Conservation (phyloP, 805 yeast genomes). For the Ogataea parapolymorpha region DNA sequence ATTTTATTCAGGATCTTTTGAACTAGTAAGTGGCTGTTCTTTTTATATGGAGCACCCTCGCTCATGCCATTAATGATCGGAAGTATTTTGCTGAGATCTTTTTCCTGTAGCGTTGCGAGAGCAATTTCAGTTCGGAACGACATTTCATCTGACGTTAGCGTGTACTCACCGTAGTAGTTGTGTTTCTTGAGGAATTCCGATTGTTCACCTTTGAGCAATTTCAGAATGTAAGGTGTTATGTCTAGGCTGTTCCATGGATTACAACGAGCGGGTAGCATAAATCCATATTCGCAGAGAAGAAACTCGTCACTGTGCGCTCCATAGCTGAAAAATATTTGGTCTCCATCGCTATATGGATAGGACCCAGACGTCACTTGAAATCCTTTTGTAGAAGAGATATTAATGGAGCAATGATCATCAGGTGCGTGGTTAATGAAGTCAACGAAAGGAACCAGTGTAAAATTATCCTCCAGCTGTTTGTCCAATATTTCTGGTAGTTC, state of each 20-base stretch:
- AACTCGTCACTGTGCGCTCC: slow-evolving; percentile 89
- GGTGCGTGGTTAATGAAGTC: slow-evolving; percentile 78
- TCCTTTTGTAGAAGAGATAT: slow-evolving; percentile 41
- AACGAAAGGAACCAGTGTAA: slow-evolving; percentile 88
- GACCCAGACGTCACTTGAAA: slow-evolving; percentile 47
- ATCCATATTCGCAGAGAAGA: slow-evolving; percentile 84
- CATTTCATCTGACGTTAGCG: slow-evolving; percentile 47
- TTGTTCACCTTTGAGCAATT: slow-evolving; percentile 37
- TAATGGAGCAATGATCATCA: slow-evolving; percentile 51
- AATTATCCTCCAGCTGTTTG: slow-evolving; percentile 53
- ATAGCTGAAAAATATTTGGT: slow-evolving; percentile 71
- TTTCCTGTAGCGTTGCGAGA: slow-evolving; percentile 52
- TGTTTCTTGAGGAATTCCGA: slow-evolving; percentile 42
- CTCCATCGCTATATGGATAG: slow-evolving; percentile 33
- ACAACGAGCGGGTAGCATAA: slow-evolving; percentile 39
- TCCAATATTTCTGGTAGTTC: slow-evolving; percentile 44
- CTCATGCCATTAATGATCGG: slow-evolving; percentile 44
- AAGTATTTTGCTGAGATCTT: slow-evolving; percentile 32
- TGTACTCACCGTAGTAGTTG: slow-evolving; percentile 73
- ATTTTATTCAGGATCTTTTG: slow-evolving; percentile 33
- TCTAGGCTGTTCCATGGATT: slow-evolving; percentile 75
- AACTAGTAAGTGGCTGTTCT: slow-evolving; percentile 31
- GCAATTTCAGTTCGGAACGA: slow-evolving; percentile 80
- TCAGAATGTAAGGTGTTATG: slow-evolving; percentile 43
- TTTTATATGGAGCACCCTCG: slow-evolving; percentile 42